These are phyloP conservation scores for Vanderwaltozyma tropicalis DNA, from an alignment of 805 yeast species.

Conservation along the genomic window DNA sequence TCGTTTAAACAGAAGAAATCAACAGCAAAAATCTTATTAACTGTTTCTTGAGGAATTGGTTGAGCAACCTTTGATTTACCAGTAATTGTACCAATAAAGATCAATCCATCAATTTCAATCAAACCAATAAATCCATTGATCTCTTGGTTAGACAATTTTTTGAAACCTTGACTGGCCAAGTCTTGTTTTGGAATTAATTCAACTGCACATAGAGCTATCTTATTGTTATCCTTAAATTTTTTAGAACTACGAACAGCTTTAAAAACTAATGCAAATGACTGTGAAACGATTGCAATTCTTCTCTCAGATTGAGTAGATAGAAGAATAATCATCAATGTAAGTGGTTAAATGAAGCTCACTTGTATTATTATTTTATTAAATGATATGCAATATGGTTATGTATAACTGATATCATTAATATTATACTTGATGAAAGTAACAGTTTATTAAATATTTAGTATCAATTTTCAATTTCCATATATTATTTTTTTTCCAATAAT, in stretches of 20 bases:
- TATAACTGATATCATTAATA: no score
- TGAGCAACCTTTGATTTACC: slow-evolving; percentile 68
- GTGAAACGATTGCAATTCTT: slow-evolving; percentile 26
- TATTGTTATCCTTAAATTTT: slow-evolving; percentile 16
- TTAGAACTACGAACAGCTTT: slow-evolving; percentile 27
- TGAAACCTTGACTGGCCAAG: slow-evolving; percentile 31
- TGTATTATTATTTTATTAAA: no score
- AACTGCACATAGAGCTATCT: slow-evolving; percentile 35
- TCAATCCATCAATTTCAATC: slow-evolving; percentile 54
- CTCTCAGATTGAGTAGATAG: slow-evolving; percentile 22
- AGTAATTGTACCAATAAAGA: slow-evolving; percentile 70
- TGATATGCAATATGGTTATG: no score
- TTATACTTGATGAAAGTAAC: no score
- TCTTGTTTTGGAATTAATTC: slow-evolving; percentile 36
- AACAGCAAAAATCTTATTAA: slow-evolving; percentile 71
- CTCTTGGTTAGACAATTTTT: slow-evolving; percentile 35
- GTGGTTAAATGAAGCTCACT: no score
- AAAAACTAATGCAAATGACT: slow-evolving; percentile 37
- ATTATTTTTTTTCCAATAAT: no score
- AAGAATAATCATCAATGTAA: slow-evolving; percentile 17
- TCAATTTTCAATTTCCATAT: no score
- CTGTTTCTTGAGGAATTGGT: slow-evolving; percentile 71
- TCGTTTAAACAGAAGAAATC: slow-evolving; percentile 73
- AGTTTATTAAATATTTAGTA: no score
- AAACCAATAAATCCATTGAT: slow-evolving; percentile 71